These are phyloP conservation scores for Polytrichum formosum DNA, from an alignment of 225 moss, liverwort and hornwort species.

Conservation along the genomic window DNA sequence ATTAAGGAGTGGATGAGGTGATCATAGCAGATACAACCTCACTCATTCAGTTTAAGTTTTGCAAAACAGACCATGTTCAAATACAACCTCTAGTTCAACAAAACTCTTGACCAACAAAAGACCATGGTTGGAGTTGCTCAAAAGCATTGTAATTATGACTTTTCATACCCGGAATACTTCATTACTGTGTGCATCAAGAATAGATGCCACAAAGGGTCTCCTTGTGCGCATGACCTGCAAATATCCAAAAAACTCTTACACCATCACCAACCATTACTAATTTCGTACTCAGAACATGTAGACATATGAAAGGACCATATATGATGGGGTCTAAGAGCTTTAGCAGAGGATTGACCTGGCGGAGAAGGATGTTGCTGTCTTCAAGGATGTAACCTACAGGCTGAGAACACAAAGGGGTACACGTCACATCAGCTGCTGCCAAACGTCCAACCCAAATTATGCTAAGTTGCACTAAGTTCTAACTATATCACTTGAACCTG, in stretches of 20 bases:
- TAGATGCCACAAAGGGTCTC: slow-evolving; percentile 75
- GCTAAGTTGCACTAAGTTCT: slow-evolving; percentile 13
- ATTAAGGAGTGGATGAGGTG: not conserved
- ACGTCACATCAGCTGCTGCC: slow-evolving; percentile 67
- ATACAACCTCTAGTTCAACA: not conserved
- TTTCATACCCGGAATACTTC: slow-evolving; percentile 60
- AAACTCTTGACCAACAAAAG: not conserved
- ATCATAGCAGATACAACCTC: no score
- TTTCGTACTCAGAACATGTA: not conserved
- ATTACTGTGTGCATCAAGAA: slow-evolving; percentile 73
- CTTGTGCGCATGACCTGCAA: slow-evolving; percentile 70
- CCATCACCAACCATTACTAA: not conserved
- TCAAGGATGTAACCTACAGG: slow-evolving; percentile 93
- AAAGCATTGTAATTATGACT: not conserved
- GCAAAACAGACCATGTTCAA: not conserved
- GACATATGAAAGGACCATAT: no score
- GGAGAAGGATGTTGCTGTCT: slow-evolving; percentile 79
- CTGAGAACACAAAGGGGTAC: slow-evolving; percentile 75
- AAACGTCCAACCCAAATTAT: slow-evolving; percentile 35
- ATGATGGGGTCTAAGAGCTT: no score
- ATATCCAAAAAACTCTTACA: slow-evolving; percentile 1
- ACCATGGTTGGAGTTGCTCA: no score
- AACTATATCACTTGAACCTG: no score
- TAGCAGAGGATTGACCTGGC: slow-evolving; percentile 52
- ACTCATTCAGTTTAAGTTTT: no score